Percentiles rank a stretch among this genome's conserved stretches.
These are phyloP conservation scores for Penicillium frequentans DNA, from an alignment of 2,329 filamentous ascomycete species.

Conservation along the genomic window DNA sequence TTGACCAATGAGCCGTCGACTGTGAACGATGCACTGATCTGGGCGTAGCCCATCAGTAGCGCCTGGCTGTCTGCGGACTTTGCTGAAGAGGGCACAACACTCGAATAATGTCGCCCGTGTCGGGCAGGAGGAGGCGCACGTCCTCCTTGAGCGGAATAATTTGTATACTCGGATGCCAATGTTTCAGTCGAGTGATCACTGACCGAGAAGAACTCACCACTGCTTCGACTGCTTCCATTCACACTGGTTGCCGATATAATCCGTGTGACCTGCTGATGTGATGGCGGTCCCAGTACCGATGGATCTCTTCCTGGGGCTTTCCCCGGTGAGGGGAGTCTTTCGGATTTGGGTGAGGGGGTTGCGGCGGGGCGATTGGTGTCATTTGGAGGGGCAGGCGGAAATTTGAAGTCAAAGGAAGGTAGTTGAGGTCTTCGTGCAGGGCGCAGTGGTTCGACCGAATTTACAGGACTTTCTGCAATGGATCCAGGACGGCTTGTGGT, in stretches of 20 bases:
- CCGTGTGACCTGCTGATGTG: conserved; percentile 52
- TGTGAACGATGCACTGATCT: conserved; percentile 87
- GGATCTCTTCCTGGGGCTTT: conserved; percentile 26
- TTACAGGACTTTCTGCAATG: conserved; percentile 33
- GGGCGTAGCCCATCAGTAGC: conserved; percentile 97
- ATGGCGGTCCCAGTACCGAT: conserved; percentile 26
- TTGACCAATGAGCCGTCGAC: conserved; percentile 90
- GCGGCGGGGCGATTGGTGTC: conserved; percentile 24
- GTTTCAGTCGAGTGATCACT: conserved; percentile 97
- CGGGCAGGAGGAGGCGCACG: conserved; percentile 44
- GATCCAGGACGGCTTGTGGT: conserved; percentile 25
- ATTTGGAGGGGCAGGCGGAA: conserved; percentile 50
- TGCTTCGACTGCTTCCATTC: conserved; percentile 79
- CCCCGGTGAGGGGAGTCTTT: conserved; percentile 18
- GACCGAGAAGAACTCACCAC: conserved; percentile 89
- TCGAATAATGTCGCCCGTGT: conserved; percentile 48
- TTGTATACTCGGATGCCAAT: conserved; percentile 79
- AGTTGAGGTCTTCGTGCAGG: conserved; percentile 39
- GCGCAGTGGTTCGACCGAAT: conserved; percentile 40
- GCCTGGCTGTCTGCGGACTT: conserved; percentile 56
- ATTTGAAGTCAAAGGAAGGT: conserved; percentile 55
- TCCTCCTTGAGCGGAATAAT: conserved; percentile 51
- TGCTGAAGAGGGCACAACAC: conserved; percentile 28
- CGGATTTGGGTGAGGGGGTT: conserved; percentile 31
- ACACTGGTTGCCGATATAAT: conserved; percentile 77